These are phyloP conservation scores for Curvularia eragrostidis DNA, from an alignment of 2,329 filamentous ascomycete genomes.

Conservation along the genomic window DNA sequence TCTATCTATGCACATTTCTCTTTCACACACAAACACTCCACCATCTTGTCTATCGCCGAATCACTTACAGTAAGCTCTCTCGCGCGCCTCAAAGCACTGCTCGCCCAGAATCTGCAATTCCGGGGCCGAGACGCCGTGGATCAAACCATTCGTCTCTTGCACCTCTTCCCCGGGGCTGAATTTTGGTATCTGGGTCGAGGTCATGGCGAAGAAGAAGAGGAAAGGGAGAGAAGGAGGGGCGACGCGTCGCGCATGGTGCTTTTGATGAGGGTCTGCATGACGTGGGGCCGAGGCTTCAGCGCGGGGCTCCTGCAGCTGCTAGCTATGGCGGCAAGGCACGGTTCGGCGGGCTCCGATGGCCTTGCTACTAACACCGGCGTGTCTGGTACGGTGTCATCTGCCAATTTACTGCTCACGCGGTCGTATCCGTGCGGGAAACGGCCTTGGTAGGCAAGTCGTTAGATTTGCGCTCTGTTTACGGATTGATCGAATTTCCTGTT, in stretches of 20 bases:
- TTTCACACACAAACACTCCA: neutral
- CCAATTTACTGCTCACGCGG: neutral
- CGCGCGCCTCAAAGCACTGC: slow-evolving; percentile 74
- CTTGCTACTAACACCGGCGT: neutral
- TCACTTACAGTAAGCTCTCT: slow-evolving; percentile 76
- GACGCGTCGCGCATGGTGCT: slow-evolving; percentile 23
- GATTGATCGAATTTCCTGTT: neutral
- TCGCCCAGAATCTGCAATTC: slow-evolving; percentile 71
- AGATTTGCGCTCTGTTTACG: neutral
- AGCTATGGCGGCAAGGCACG: slow-evolving; percentile 24
- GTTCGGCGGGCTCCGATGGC: slow-evolving; percentile 24
- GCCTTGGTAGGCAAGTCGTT: neutral
- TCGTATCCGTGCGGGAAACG: neutral
- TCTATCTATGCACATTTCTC: too few relatives aligned
- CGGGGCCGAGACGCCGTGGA: slow-evolving; percentile 62
- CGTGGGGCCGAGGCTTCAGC: slow-evolving; percentile 22
- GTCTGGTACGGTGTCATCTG: neutral
- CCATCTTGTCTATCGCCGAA: neutral
- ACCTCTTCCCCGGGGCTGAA: slow-evolving; percentile 40
- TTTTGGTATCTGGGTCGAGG: slow-evolving; percentile 29
- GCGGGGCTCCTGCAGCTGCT: slow-evolving; percentile 8
- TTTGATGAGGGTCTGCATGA: slow-evolving; percentile 16
- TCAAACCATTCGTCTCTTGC: slow-evolving; percentile 51
- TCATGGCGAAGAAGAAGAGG: slow-evolving; percentile 40
- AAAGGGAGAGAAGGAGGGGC: slow-evolving; percentile 24